Evolutionary conservation across 1,139 yeast genomes (phyloP), one percentile per base, ranked within the genome.

Genomic region (Candida frijolesensis): DNA sequence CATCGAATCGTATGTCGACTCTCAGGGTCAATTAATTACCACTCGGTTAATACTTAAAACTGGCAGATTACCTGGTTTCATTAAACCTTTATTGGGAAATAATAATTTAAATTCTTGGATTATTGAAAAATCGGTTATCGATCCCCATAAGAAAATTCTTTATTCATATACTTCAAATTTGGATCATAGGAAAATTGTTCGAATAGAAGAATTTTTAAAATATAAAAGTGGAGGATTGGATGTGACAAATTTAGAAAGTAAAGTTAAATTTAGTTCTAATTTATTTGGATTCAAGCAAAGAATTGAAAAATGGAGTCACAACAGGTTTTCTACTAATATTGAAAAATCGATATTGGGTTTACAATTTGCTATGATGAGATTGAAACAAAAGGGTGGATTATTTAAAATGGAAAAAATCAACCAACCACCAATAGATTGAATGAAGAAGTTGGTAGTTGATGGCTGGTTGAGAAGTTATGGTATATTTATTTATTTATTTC

Each of bases 221-320:
- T 92, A 68, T 51, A 59, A 58, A 12, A 55, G 60, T 3, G 55
- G 62, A 1, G 57, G 65, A 43, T 80, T 80, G 8, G 63, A 66
- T 5, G 14, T 44, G 19, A 56, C 63, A 1, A 57, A 65, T 42
- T 81, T 82, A 10, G 63, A 67, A 7, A 72, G 82, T 50, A 72
- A 76, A 50, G 97, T 91, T 37, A 81, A 81, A 57, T 89, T 92
- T 62, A 79, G 86, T 18, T 84, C 92, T 40, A 89, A 89, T 50
- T 84, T 89, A 60, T 52, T 73, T 50, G 89, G 90, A 1, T 76
- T 91, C 60, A 85, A 83, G 61, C 83, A 83, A 62, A 76, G 84
- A 56, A 89, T 92, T 50, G 98, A 92, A 67, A 76, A 77, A 44
- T 91, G 97, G 96, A 85, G 96, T 44, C 84, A 83, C 60, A 75